phyloP scores from a whole-genome alignment of 1,284 basidiomycete genomes.

The Volvariella surrecta region DNA sequence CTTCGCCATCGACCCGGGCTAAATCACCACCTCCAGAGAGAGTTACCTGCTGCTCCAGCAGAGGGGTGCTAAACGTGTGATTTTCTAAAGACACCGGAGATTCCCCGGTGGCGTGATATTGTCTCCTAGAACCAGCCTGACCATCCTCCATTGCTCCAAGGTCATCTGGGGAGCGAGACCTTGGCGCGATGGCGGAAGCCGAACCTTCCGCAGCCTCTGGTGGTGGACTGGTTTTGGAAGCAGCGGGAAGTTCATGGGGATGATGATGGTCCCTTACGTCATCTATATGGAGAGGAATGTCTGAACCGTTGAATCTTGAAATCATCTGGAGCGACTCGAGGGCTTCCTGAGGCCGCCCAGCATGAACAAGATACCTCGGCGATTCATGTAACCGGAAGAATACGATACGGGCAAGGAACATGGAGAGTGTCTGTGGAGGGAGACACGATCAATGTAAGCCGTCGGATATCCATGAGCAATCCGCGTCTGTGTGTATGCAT shows the following conservation, averaged over 20 bases:
- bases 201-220: not conserved
- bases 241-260: constrained; percentile 7
- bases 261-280: constrained; percentile 61
- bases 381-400: constrained; percentile 93
- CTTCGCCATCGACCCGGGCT: not conserved
- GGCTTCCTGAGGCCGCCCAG: constrained; percentile 76
- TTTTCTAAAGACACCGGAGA: constrained; percentile 17
- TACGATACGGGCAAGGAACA: constrained; percentile 81
- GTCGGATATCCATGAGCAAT: constrained; percentile 3
- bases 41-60: constrained; percentile 6
- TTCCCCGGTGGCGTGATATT: constrained; percentile 27
- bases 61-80: constrained; percentile 17
- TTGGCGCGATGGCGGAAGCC: too few species aligned
- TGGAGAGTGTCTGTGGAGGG: constrained; percentile 62
- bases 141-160: constrained; percentile 9
- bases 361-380: constrained; percentile 83
- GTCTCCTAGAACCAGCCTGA: too few species aligned
- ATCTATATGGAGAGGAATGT: constrained; percentile 53
- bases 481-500: not conserved
- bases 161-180: too few species aligned
- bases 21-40: constrained; percentile 5
- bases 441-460: not conserved
- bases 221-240: constrained; percentile 1
- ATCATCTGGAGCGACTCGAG: constrained; percentile 77
- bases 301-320: constrained; percentile 74